Evolutionary conservation across 2,329 filamentous ascomycete genomes (phyloP), one percentile per base, ranked within the genome.

Genomic region (Sporothrix sp.): DNA sequence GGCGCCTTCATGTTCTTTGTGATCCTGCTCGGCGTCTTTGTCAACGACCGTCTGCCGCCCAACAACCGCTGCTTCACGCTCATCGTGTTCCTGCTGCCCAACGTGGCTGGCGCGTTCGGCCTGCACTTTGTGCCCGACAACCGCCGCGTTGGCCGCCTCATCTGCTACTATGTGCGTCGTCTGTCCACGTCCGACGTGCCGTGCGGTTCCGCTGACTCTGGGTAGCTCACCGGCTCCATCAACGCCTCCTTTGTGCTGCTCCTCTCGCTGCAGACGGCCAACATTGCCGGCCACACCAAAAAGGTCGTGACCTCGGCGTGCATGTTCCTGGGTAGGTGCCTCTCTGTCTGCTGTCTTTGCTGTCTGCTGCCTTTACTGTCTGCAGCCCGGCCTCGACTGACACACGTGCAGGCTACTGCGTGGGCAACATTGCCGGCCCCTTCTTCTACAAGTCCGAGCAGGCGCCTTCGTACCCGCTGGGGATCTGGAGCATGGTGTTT

Each of bases 391-490:
- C n/a, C n/a, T n/a, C n/a, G n/a, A 28, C 25, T 28, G 10, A 28
- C 25, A 28, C 5, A 5, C 25, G n/a, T n/a, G n/a, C 25, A 28
- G 25, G 49, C 21, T 55, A 55, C 27, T 52, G 54, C 35, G 69
- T 74, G 1, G 79, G 79, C 7, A 82, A 82, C 58, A 79, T 82
- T 42, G 72, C 71, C 5, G 74, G 78, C 0, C 80, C 80, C 0
- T 82, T 82, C 62, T 82, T 83, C 65, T 83, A 81, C 62, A 73
- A 73, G 46, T 64, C 71, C 0, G 58, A 68, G 11, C 76, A 83
- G 56, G 66, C 69, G 1, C 69, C 68, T 4, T 61, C 60, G 2
- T 71, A 71, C 36, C 60, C 57, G 5, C 51, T 56, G 27, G 71
- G 69, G 7, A 70, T 71, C 36, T 65, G 64, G 13, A 68, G 66